phyloP scores from a whole-genome alignment of 179 eudicot species.

The Silene vulgaris region DNA sequence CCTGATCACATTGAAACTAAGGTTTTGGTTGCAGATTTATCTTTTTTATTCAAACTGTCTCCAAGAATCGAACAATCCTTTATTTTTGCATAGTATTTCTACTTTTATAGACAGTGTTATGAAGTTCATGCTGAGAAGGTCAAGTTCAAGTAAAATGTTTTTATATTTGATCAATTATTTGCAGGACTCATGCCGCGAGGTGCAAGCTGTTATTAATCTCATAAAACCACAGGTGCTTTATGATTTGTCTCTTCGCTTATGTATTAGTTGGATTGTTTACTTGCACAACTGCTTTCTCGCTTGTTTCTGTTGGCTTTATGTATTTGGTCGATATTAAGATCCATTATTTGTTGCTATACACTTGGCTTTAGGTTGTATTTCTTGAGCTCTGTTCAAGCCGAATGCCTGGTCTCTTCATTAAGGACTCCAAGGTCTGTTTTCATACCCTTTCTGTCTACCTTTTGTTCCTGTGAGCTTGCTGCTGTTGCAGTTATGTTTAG shows the following conservation, averaged over 20 bases:
- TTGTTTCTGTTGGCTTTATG: not conserved
- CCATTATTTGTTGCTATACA: slow-evolving; percentile 4
- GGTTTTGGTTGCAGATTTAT: too few relatives aligned
- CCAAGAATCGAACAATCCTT: too few relatives aligned
- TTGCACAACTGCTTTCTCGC: not conserved
- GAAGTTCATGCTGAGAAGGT: not conserved
- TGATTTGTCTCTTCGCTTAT: slow-evolving; percentile 15
- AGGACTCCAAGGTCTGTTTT: slow-evolving; percentile 55
- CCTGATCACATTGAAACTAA: not conserved
- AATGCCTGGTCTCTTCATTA: slow-evolving; percentile 60
- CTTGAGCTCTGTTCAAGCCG: slow-evolving; percentile 88
- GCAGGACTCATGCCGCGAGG: slow-evolving; percentile 91
- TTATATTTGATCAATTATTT: slow-evolving; percentile 18
- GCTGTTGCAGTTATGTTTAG: not conserved
- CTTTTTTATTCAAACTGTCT: not conserved
- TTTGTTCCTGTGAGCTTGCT: slow-evolving; percentile 5
- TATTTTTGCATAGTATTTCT: not conserved
- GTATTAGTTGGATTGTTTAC: slow-evolving; percentile 16
- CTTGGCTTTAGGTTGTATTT: slow-evolving; percentile 62
- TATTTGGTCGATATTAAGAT: not conserved
- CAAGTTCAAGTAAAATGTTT: not conserved
- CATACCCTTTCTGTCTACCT: not conserved
- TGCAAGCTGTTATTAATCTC: slow-evolving; percentile 66
- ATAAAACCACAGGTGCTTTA: slow-evolving; percentile 75
- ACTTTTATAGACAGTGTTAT: not conserved